Conservation (phyloP, 495 filamentous ascomycete species). For the Zalerion maritima region DNA sequence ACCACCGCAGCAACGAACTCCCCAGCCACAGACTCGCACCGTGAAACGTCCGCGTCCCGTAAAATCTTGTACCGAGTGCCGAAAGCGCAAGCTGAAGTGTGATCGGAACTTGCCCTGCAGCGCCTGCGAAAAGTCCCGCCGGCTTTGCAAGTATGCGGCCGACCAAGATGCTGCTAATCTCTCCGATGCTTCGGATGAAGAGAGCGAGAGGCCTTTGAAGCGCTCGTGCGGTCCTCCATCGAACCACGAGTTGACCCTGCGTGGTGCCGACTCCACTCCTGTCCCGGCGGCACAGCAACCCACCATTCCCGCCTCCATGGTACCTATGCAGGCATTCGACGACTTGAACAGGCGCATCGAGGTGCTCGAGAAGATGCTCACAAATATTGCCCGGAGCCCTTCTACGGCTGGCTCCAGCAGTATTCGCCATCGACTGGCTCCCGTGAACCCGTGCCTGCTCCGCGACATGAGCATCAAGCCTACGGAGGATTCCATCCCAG, state of each 20-base stretch:
- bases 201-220: conserved; percentile 18
- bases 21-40: conserved; percentile 10
- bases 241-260: conserved; percentile 8
- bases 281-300: neutral
- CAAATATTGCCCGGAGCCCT: conserved; percentile 16
- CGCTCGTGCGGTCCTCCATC: conserved; percentile 10
- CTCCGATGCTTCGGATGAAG: conserved; percentile 22
- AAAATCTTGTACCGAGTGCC: conserved; percentile 31
- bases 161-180: conserved; percentile 16
- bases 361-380: conserved; percentile 17
- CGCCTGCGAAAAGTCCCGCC: conserved; percentile 38
- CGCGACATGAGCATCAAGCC: conserved; percentile 18
- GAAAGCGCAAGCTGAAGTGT: conserved; percentile 44
- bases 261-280: conserved; percentile 5
- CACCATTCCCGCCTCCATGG: neutral
- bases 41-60: conserved; percentile 29
- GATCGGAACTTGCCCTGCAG: conserved; percentile 42
- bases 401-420: conserved; percentile 9
- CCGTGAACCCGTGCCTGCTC: conserved; percentile 15
- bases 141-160: conserved; percentile 20
- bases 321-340: too few relatives aligned
- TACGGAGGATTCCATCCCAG: too few relatives aligned
- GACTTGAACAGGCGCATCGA: conserved; percentile 5
- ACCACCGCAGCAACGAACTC: conserved; percentile 10
- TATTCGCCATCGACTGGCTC: conserved; percentile 7